phyloP scores from a whole-genome alignment of 1,284 basidiomycete genomes.

The Agaricales sp. region DNA sequence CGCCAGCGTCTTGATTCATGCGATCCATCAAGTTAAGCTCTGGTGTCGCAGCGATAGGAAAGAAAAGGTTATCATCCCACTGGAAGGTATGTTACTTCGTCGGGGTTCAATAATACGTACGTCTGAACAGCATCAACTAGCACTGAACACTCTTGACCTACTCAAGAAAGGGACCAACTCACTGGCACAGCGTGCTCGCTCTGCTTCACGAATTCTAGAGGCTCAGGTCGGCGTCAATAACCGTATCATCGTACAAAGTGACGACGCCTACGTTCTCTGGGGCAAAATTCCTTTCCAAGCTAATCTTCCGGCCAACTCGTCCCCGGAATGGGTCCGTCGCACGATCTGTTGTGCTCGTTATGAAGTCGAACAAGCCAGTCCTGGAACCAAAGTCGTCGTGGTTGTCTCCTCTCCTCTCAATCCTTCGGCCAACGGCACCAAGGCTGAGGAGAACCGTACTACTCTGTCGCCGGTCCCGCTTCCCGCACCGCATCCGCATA shows the following conservation, averaged over 20 bases:
- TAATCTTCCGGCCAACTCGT: constrained; percentile 21
- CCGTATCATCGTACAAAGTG: constrained; percentile 67
- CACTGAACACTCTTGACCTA: constrained; percentile 85
- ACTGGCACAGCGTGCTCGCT: constrained; percentile 72
- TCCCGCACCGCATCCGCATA: constrained; percentile 42
- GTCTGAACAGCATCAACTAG: too few relatives aligned
- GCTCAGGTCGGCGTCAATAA: constrained; percentile 72
- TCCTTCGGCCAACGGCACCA: constrained; percentile 22
- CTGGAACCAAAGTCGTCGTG: constrained; percentile 41
- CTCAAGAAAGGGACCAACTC: constrained; percentile 82
- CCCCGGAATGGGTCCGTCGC: constrained; percentile 73
- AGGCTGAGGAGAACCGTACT: constrained; percentile 20
- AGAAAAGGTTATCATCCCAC: constrained; percentile 71
- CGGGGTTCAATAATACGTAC: too few relatives aligned
- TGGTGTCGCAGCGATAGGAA: constrained; percentile 67
- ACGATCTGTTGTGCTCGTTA: constrained; percentile 72
- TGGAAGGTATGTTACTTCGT: constrained; percentile 85
- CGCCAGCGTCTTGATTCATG: constrained; percentile 80
- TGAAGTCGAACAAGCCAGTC: constrained; percentile 41
- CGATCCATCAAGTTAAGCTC: constrained; percentile 69
- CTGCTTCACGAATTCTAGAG: constrained; percentile 74
- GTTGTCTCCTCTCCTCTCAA: constrained; percentile 33
- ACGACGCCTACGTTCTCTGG: constrained; percentile 73
- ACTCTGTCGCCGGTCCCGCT: constrained; percentile 48
- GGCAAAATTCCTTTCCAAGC: constrained; percentile 46